A percentile compares a stretch with the other conserved stretches of the same genome.
Conservation (phyloP, 106 monocot species). For the Dioscorea alata region DNA sequence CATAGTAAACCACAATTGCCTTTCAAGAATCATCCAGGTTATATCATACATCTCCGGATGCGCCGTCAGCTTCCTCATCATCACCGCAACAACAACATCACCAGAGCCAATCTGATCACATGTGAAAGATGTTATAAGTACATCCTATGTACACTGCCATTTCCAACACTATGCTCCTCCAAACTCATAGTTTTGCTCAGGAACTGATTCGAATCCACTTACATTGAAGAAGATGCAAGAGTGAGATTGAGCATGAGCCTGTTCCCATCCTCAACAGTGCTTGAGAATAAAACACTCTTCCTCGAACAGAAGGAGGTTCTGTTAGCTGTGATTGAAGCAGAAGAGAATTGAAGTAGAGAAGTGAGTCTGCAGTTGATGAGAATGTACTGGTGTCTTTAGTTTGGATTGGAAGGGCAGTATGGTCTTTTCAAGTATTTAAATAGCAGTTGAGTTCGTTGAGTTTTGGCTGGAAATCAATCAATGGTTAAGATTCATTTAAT, state of each 20-base stretch:
- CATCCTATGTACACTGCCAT: slow-evolving; percentile 2
- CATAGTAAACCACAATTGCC: slow-evolving; percentile 80
- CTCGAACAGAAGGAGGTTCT: slow-evolving; percentile 41
- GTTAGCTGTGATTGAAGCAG: too few species aligned
- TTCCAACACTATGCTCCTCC: slow-evolving; percentile 5
- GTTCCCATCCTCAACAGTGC: slow-evolving; percentile 32
- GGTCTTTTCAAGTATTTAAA: too few species aligned
- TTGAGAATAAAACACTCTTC: slow-evolving; percentile 29
- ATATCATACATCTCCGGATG: slow-evolving; percentile 68
- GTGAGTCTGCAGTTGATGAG: too few species aligned
- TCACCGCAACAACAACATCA: slow-evolving; percentile 80
- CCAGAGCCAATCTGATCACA: slow-evolving; percentile 92
- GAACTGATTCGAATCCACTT: slow-evolving; percentile 23
- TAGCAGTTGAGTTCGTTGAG: too few species aligned
- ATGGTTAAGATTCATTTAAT: too few species aligned
- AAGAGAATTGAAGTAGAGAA: too few species aligned
- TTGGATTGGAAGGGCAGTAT: too few species aligned
- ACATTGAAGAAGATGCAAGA: slow-evolving; percentile 62
- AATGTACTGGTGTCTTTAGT: too few species aligned
- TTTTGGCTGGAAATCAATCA: too few species aligned
- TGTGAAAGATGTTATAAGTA: slow-evolving; percentile 80
- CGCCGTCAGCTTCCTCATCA: slow-evolving; percentile 70
- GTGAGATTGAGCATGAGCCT: slow-evolving; percentile 62
- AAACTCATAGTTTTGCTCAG: slow-evolving; percentile 9
- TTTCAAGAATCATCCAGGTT: slow-evolving; percentile 72